Evolutionary conservation across 108 stramenopile genomes (phyloP).

Genomic region (Conticribra weissflogii): DNA sequence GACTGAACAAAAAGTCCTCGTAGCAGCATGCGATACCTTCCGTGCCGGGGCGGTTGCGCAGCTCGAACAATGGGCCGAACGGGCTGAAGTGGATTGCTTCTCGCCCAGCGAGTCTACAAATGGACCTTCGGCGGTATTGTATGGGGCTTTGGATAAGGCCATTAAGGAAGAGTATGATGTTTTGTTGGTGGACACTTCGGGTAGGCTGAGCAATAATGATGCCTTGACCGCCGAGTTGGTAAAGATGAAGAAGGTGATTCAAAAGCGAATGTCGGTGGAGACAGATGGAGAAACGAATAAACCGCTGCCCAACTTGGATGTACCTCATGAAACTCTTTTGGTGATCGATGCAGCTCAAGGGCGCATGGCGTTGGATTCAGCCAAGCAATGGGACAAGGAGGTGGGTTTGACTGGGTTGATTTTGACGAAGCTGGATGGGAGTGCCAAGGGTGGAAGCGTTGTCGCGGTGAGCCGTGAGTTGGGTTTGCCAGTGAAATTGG

Average conservation of each 20-base stretch:
- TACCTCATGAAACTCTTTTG: slow-evolving; percentile 92
- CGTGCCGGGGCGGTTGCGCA: slow-evolving; percentile 96
- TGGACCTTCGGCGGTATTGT: slow-evolving; percentile 76
- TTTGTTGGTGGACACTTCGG: slow-evolving; percentile 92
- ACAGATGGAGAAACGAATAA: slow-evolving; percentile 46
- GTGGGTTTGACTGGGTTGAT: slow-evolving; percentile 92
- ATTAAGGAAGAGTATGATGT: slow-evolving; percentile 83
- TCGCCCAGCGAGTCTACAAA: slow-evolving; percentile 63
- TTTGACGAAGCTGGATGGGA: slow-evolving; percentile 94
- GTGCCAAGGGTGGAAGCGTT: slow-evolving; percentile 92
- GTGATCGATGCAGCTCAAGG: slow-evolving; percentile 96
- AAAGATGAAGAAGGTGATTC: slow-evolving; percentile 89
- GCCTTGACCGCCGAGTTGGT: slow-evolving; percentile 85
- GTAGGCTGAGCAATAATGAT: slow-evolving; percentile 91
- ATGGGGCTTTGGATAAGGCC: slow-evolving; percentile 79
- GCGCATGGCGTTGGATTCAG: slow-evolving; percentile 93
- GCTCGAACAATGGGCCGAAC: slow-evolving; percentile 88
- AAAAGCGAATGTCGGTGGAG: slow-evolving; percentile 71
- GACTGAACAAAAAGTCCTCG: slow-evolving; percentile 81
- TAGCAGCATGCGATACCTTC: slow-evolving; percentile 96
- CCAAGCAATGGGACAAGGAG: slow-evolving; percentile 84
- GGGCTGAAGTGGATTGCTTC: slow-evolving; percentile 87
- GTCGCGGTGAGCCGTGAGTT: slow-evolving; percentile 90
- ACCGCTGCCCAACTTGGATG: slow-evolving; percentile 58
- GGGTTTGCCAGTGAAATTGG: slow-evolving; percentile 93